Percentiles rank a stretch among this genome's conserved stretches.
These are phyloP conservation scores for Leishmania arabica DNA, from an alignment of 208 protist genomes.

Conservation along the genomic window DNA sequence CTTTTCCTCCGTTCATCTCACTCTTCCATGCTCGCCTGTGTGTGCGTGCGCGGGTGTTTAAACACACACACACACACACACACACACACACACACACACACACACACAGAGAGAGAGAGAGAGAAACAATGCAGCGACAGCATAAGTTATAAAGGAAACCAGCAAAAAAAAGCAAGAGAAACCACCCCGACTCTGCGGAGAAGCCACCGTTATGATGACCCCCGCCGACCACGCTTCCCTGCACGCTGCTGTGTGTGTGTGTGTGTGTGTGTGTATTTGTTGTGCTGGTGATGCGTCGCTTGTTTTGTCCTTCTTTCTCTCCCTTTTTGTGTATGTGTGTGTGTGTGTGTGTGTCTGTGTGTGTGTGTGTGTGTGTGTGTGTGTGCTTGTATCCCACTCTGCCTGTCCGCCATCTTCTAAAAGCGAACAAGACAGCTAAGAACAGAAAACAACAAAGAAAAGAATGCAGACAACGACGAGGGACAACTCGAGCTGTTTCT, in stretches of 20 bases:
- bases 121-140: neutral
- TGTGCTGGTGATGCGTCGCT: neutral
- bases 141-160: neutral
- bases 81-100: too few species aligned
- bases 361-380: neutral
- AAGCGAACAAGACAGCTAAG: neutral
- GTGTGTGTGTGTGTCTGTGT: neutral
- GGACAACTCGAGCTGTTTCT: neutral
- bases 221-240: neutral
- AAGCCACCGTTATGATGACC: neutral
- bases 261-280: neutral
- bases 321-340: neutral
- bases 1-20: neutral
- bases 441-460: constrained; percentile 17
- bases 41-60: neutral
- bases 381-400: neutral
- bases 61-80: too few species aligned
- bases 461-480: constrained; percentile 7
- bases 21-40: neutral
- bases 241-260: neutral
- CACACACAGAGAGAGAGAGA: too few species aligned
- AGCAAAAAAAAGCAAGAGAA: neutral
- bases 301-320: neutral
- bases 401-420: neutral
- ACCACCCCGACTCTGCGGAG: neutral